phyloP scores from a whole-genome alignment of 2,329 filamentous ascomycete species.

The Cytospora piceicola region DNA sequence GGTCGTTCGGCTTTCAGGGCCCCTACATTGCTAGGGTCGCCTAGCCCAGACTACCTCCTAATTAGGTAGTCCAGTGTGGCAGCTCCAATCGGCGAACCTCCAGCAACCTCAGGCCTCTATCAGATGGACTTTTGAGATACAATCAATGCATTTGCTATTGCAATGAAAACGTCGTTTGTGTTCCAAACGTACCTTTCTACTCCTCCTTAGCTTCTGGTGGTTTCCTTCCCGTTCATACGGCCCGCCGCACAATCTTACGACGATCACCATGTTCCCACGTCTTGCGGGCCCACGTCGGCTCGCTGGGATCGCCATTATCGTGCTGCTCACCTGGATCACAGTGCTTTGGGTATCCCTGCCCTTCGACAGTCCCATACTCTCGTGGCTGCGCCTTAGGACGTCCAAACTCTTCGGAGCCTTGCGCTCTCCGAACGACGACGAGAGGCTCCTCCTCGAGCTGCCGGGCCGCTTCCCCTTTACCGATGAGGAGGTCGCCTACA shows the following conservation, averaged over 20 bases:
- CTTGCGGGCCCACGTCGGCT: slow-evolving; percentile 28
- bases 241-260: neutral
- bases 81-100: neutral
- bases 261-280: slow-evolving; percentile 28
- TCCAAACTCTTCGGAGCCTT: slow-evolving; percentile 37
- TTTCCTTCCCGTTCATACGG: neutral
- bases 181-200: slow-evolving; percentile 2
- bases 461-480: slow-evolving; percentile 50
- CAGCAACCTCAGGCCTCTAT: neutral
- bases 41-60: neutral
- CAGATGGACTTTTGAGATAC: neutral
- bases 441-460: slow-evolving; percentile 48
- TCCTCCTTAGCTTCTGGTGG: neutral
- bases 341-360: slow-evolving; percentile 36
- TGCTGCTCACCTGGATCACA: slow-evolving; percentile 30
- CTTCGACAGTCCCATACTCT: slow-evolving; percentile 37
- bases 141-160: slow-evolving; percentile 5
- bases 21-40: neutral
- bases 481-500: slow-evolving; percentile 51
- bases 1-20: too few relatives aligned
- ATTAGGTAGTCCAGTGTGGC: neutral
- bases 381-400: slow-evolving; percentile 36
- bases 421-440: slow-evolving; percentile 38
- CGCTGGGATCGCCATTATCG: slow-evolving; percentile 18
- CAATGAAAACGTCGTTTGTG: slow-evolving; percentile 4